Evolutionary conservation across 2,329 filamentous ascomycete genomes (phyloP).

Genomic region (Hypocrella siamensis): DNA sequence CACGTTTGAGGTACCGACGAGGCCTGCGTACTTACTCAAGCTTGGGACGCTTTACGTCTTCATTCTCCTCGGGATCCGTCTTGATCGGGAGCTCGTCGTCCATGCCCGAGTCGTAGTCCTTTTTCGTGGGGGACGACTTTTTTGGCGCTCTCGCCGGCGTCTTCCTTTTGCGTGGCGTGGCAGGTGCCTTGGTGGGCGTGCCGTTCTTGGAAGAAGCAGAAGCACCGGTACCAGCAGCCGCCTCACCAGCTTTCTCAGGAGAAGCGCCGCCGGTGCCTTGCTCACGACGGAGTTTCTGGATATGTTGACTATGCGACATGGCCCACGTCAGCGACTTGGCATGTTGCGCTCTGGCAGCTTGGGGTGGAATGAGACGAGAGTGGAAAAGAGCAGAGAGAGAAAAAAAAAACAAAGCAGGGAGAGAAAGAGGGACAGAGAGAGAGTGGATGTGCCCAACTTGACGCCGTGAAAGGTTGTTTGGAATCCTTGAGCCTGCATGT

Average conservation of each 20-base stretch:
- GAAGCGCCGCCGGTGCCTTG: constrained; percentile 4
- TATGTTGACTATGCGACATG: constrained; percentile 22
- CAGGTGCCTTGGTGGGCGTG: constrained; percentile 1
- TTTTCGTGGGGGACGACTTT: too few species aligned
- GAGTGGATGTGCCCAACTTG: constrained; percentile 15
- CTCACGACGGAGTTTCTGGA: constrained; percentile 28
- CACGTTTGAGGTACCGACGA: too few species aligned
- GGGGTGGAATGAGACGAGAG: neutral
- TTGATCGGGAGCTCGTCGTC: constrained; percentile 1
- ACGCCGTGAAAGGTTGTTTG: constrained; percentile 22
- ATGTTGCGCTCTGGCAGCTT: neutral
- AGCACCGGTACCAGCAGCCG: constrained; percentile 1
- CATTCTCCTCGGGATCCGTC: neutral
- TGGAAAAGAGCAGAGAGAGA: neutral
- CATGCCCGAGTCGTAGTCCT: constrained; percentile 9
- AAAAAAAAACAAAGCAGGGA: neutral
- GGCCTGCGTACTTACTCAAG: constrained; percentile 4
- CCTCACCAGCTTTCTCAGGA: constrained; percentile 7
- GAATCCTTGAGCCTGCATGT: constrained; percentile 19
- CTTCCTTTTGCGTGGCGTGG: constrained; percentile 16
- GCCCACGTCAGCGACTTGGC: neutral
- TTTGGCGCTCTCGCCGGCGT: constrained; percentile 10
- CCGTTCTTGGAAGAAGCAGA: constrained; percentile 6
- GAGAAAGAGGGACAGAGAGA: neutral
- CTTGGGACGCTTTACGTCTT: constrained; percentile 8